These are phyloP conservation scores for Thuja plicata DNA, from an alignment of 83 land plant genomes.

Conservation along the genomic window DNA sequence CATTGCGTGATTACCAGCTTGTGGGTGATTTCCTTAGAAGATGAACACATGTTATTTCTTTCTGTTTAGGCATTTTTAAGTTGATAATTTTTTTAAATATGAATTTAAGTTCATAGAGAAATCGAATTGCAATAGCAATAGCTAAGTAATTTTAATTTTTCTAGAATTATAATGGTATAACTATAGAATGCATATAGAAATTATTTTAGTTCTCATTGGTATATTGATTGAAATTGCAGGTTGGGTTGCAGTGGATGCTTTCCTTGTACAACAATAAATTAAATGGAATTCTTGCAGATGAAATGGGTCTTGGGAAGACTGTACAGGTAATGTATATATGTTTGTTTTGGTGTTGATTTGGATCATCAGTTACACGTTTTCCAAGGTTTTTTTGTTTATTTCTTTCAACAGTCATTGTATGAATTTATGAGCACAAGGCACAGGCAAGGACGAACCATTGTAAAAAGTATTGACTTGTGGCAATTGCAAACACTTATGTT, in stretches of 20 bases:
- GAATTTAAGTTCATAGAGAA: background rate
- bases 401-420: background rate
- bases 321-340: constrained; percentile 68
- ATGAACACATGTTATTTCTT: background rate
- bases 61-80: constrained; percentile 1
- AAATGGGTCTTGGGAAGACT: constrained; percentile 99
- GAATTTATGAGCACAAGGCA: too few species aligned
- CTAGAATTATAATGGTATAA: background rate
- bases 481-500: background rate
- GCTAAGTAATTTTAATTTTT: too few species aligned
- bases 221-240: constrained; percentile 42
- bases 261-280: constrained; percentile 97
- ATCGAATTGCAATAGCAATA: background rate
- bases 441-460: background rate
- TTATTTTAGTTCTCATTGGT: constrained; percentile 1
- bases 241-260: constrained; percentile 99
- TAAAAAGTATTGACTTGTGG: background rate
- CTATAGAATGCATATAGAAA: background rate
- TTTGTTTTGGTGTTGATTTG: background rate
- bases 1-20: constrained; percentile 94
- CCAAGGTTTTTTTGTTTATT: background rate
- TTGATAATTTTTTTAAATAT: background rate
- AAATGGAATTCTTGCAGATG: constrained; percentile 99
- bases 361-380: background rate
- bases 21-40: constrained; percentile 33